Evolutionary conservation across 2,329 filamentous ascomycete species (phyloP), one percentile per base, ranked within the genome.

Genomic region (Beauveria brongniartii): DNA sequence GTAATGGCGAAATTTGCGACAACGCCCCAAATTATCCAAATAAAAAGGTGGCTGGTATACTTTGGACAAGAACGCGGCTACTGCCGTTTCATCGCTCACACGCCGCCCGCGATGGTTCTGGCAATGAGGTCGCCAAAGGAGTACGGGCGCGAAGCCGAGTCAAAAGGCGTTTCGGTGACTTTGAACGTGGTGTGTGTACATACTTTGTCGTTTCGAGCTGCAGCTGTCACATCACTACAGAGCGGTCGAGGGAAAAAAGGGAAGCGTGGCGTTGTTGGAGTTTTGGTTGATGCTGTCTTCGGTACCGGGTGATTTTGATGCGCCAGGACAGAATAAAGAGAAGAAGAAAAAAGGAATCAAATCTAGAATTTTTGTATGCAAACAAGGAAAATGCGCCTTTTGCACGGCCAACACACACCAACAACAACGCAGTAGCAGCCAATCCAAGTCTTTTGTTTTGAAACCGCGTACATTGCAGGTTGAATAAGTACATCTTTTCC

Each of bases 241-340:
- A 30, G 30, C 20, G 44, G 55, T 20, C 18, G 22, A 6, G 18
- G 37, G 10, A 46, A 24, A 24, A 6, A 37, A 37, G 12, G 24
- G 18, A 26, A 57, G 55, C 55, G 43, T 7, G 55, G 55, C 55
- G 55, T 57, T 57, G 44, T 48, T 57, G 43, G 55, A 48, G 24
- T 46, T 47, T 56, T 3, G 10, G 37, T 44, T 55, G 40, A 26
- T 24, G 30, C n/a, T 48, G 5, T 55, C n/a, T 30, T 7, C 34
- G 14, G 5, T 16, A 37, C 34, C 12, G 34, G 34, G 12, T 16
- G 2, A 37, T 37, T 28, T 14, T 28, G 22, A 14, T 28, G 22
- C 22, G 22, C 7, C 22, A 28, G 44, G 26, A 4, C 8, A 55
- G n/a, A 2, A 28, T 20, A 48, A 5, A 20, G 20, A 37, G 14